Percentiles rank a stretch among this genome's conserved stretches.
phyloP scores from a whole-genome alignment of 768 basidiomycete genomes.

The Boletus rubescentipes region DNA sequence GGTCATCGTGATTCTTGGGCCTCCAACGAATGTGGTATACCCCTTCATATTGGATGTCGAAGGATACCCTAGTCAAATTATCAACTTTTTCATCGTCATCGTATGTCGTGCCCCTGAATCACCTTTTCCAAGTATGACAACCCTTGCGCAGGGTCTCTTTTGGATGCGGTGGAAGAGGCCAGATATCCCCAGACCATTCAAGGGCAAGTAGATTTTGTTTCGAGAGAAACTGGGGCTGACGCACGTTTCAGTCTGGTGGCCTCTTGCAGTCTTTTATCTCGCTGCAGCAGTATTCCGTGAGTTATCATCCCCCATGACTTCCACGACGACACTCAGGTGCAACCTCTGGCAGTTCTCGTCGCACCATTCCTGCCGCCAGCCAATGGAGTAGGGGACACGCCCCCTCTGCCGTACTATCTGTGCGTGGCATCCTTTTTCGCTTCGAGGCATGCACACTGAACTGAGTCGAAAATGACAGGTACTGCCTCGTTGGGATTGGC shows the following conservation, averaged over 20 bases:
- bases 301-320: conserved; percentile 19
- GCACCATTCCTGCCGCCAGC: conserved; percentile 56
- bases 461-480: conserved; percentile 28
- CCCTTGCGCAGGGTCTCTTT: conserved; percentile 45
- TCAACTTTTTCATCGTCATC: conserved; percentile 55
- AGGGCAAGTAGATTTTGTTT: conserved; percentile 31
- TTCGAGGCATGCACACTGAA: no score
- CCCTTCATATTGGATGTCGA: conserved; percentile 63
- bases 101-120: conserved; percentile 32
- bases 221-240: background rate
- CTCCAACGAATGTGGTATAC: conserved; percentile 52
- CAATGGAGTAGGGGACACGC: conserved; percentile 57
- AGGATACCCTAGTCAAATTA: conserved; percentile 48
- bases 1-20: conserved; percentile 55
- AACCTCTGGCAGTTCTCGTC: conserved; percentile 41
- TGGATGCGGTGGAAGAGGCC: conserved; percentile 56
- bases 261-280: conserved; percentile 53
- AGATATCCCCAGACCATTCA: conserved; percentile 49
- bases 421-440: conserved; percentile 37
- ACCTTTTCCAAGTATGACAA: background rate
- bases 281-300: conserved; percentile 48
- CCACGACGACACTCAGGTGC: background rate
- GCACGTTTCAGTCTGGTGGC: conserved; percentile 44
- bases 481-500: conserved; percentile 52
- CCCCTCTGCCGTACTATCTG: conserved; percentile 62